Percentiles rank a stretch among this genome's conserved stretches.
Conservation (phyloP, 352 stramenopile genomes). For the Pythium rhizo-oryzae region DNA sequence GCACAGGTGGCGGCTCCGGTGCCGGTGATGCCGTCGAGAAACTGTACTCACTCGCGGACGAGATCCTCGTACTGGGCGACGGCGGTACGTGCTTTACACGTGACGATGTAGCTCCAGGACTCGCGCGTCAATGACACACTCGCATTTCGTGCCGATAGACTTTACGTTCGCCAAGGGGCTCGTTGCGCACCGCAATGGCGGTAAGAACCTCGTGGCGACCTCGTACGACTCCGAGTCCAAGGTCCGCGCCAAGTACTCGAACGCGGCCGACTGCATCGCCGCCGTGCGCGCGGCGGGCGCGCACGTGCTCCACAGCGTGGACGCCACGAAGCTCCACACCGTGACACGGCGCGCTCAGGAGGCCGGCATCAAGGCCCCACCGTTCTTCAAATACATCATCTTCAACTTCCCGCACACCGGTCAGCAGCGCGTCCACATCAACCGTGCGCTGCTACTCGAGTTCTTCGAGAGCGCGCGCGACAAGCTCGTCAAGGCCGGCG, state of each 20-base stretch:
- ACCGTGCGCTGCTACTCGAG: conserved; percentile 73
- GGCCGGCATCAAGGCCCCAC: conserved; percentile 29
- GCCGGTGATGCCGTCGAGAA: conserved; percentile 13
- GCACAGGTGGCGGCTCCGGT: neutral
- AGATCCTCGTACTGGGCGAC: conserved; percentile 79
- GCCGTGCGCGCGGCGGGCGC: conserved; percentile 45
- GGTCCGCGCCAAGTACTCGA: conserved; percentile 79
- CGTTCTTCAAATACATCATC: conserved; percentile 83
- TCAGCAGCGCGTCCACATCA: conserved; percentile 88
- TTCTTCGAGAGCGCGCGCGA: conserved; percentile 85
- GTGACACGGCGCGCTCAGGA: conserved; percentile 34
- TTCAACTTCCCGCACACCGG: conserved; percentile 92
- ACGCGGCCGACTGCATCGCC: conserved; percentile 70
- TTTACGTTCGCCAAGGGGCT: conserved; percentile 84
- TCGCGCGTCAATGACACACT: neutral
- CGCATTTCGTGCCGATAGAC: conserved; percentile 33
- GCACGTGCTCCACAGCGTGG: conserved; percentile 68
- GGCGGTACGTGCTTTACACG: conserved; percentile 57
- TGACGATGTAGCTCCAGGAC: too few species aligned
- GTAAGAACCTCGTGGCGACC: conserved; percentile 62
- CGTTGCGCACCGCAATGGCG: conserved; percentile 60
- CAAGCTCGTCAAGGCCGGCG: conserved; percentile 57
- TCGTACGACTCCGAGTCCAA: conserved; percentile 75
- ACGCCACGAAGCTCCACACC: conserved; percentile 77
- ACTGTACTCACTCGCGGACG: conserved; percentile 58